phyloP scores from a whole-genome alignment of 345 rosid species.

The Eucalyptus tenuipes region DNA sequence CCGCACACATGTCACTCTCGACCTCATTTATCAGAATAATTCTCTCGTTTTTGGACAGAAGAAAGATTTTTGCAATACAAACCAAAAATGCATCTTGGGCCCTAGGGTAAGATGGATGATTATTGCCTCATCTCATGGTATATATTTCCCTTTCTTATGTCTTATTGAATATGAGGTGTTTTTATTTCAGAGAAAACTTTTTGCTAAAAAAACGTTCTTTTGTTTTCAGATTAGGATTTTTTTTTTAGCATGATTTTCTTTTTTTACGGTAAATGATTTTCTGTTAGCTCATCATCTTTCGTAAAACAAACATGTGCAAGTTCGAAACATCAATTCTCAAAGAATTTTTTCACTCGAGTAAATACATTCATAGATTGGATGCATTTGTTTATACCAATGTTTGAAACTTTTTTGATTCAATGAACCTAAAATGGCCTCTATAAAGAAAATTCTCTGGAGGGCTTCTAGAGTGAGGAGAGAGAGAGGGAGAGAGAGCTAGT shows the following conservation, averaged over 20 bases:
- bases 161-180: neutral
- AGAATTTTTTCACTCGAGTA: neutral
- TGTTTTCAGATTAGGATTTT: neutral
- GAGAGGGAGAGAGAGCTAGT: neutral
- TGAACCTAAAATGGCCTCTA: neutral
- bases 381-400: neutral
- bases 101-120: neutral
- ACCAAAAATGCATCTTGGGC: neutral
- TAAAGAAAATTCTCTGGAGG: neutral
- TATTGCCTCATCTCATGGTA: neutral
- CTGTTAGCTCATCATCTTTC: neutral
- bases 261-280: neutral
- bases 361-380: neutral
- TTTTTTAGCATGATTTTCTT: too few relatives aligned
- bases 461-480: neutral
- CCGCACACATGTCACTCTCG: neutral
- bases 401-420: neutral
- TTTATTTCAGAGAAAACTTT: too few relatives aligned
- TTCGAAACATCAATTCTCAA: too few relatives aligned
- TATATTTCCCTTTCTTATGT: neutral
- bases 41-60: neutral
- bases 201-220: neutral
- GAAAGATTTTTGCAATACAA: neutral
- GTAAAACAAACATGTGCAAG: neutral
- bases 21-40: neutral